Conservation (phyloP, 768 basidiomycete genomes). For the Guyanaporus albipodus region DNA sequence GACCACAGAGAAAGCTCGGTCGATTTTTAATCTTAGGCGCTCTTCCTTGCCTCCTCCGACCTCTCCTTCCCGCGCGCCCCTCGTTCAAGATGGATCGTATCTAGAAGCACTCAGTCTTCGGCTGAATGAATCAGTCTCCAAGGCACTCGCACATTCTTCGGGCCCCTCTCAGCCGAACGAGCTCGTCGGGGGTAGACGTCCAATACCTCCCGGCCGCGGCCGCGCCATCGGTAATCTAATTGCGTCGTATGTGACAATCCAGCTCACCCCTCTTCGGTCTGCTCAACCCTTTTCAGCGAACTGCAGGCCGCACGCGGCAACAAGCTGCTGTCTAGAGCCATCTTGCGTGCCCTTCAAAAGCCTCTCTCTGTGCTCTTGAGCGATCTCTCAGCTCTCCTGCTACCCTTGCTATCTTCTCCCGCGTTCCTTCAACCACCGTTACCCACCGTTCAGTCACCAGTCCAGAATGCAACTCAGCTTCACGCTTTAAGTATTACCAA, state of each 20-base stretch:
- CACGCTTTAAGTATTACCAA: constrained; percentile 67
- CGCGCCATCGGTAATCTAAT: constrained; percentile 63
- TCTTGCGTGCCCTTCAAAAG: constrained; percentile 68
- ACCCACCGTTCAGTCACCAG: constrained; percentile 47
- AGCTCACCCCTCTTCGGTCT: constrained; percentile 9
- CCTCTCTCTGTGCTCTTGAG: constrained; percentile 72
- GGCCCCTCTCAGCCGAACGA: constrained; percentile 52
- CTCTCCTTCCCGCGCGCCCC: constrained; percentile 37
- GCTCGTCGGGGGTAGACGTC: constrained; percentile 59
- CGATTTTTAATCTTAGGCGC: constrained; percentile 56
- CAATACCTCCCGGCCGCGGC: constrained; percentile 74
- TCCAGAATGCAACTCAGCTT: constrained; percentile 61
- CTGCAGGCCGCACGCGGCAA: constrained; percentile 61
- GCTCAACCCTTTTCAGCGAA: constrained; percentile 46
- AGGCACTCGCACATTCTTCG: constrained; percentile 62
- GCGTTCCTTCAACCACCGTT: constrained; percentile 52
- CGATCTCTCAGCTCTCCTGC: constrained; percentile 63
- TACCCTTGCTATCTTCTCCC: constrained; percentile 63
- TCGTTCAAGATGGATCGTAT: constrained; percentile 77
- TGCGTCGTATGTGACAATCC: constrained; percentile 51
- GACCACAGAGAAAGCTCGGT: constrained; percentile 43
- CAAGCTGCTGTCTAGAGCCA: constrained; percentile 61
- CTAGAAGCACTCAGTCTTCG: constrained; percentile 72
- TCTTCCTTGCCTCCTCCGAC: constrained; percentile 39
- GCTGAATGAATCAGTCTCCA: constrained; percentile 78